These are phyloP conservation scores for Pseudopithomyces chartarum DNA, from an alignment of 2,329 filamentous ascomycete species.

Conservation along the genomic window DNA sequence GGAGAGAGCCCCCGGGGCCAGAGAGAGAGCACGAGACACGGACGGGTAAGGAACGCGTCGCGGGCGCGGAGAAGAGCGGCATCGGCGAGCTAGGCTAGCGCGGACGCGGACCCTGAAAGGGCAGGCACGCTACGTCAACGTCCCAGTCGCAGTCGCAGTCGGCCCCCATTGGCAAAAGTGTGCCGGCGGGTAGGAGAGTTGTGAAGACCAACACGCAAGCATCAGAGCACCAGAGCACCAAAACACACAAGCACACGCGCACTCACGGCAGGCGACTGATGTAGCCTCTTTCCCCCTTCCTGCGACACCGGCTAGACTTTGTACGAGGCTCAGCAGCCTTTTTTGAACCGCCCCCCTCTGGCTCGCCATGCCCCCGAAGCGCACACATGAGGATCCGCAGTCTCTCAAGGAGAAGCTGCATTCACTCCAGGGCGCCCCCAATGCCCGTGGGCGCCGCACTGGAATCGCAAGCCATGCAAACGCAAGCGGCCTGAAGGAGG, in stretches of 20 bases:
- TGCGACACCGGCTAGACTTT: conserved; percentile 19
- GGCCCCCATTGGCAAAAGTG: conserved; percentile 3
- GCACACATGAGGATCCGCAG: conserved; percentile 47
- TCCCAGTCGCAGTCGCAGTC: conserved; percentile 7
- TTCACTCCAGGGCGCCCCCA: conserved; percentile 43
- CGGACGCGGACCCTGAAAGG: conserved; percentile 10
- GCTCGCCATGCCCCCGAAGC: conserved; percentile 46
- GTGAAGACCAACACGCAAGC: conserved; percentile 7
- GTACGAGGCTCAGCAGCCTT: conserved; percentile 12
- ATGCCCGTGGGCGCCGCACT: conserved; percentile 46
- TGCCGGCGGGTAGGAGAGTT: background rate
- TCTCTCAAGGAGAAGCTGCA: conserved; percentile 51
- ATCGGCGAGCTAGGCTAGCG: background rate
- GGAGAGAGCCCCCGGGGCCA: too few relatives aligned
- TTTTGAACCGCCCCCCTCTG: background rate
- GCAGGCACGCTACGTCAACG: conserved; percentile 1
- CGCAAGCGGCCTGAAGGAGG: conserved; percentile 45
- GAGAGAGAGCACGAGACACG: background rate
- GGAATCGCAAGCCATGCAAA: conserved; percentile 31
- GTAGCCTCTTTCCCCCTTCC: conserved; percentile 12
- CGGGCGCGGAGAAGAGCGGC: conserved; percentile 1
- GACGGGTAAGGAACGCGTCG: background rate
- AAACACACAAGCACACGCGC: background rate
- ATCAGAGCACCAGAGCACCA: too few relatives aligned
- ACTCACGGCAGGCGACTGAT: conserved; percentile 19